phyloP scores from a whole-genome alignment of 2,329 filamentous ascomycete genomes.

The Ophioceras dolichostomum region DNA sequence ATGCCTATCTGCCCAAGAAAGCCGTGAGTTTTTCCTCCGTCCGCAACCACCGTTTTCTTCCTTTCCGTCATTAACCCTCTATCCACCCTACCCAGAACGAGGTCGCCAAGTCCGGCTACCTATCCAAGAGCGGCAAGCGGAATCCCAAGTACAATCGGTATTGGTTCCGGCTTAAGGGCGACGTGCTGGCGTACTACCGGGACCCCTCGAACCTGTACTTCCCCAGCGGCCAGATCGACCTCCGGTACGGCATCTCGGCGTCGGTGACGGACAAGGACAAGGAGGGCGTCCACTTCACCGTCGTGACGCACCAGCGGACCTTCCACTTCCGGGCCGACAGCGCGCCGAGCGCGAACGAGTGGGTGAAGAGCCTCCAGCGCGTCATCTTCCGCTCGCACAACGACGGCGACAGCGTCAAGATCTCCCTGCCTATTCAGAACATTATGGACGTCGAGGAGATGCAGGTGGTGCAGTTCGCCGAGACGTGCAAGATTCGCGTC shows the following conservation, averaged over 20 bases:
- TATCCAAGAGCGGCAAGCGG: conserved; percentile 78
- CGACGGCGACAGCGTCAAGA: conserved; percentile 93
- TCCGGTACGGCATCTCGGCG: conserved; percentile 86
- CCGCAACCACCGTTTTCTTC: not conserved
- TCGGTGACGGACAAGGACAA: conserved; percentile 64
- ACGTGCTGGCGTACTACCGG: conserved; percentile 81
- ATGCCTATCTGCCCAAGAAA: conserved; percentile 93
- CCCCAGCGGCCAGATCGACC: conserved; percentile 79
- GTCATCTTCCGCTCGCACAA: conserved; percentile 95
- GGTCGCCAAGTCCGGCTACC: conserved; percentile 73
- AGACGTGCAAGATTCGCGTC: conserved; percentile 87
- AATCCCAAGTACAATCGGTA: conserved; percentile 82
- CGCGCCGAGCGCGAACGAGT: conserved; percentile 78
- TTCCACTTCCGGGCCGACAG: conserved; percentile 89
- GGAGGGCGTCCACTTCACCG: conserved; percentile 64
- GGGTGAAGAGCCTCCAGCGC: conserved; percentile 87
- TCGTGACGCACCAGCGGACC: conserved; percentile 70
- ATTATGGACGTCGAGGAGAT: conserved; percentile 89
- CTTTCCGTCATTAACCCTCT: conserved; percentile 1
- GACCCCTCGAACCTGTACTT: conserved; percentile 83
- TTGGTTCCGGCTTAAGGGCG: conserved; percentile 87
- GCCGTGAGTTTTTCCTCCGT: conserved; percentile 54
- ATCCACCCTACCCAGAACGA: conserved; percentile 37
- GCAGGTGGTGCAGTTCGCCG: conserved; percentile 79
- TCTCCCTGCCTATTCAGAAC: conserved; percentile 78